Percentiles rank a stretch among this genome's conserved stretches.
phyloP scores from a whole-genome alignment of 139 green algal species.

The Micractinium sp. region DNA sequence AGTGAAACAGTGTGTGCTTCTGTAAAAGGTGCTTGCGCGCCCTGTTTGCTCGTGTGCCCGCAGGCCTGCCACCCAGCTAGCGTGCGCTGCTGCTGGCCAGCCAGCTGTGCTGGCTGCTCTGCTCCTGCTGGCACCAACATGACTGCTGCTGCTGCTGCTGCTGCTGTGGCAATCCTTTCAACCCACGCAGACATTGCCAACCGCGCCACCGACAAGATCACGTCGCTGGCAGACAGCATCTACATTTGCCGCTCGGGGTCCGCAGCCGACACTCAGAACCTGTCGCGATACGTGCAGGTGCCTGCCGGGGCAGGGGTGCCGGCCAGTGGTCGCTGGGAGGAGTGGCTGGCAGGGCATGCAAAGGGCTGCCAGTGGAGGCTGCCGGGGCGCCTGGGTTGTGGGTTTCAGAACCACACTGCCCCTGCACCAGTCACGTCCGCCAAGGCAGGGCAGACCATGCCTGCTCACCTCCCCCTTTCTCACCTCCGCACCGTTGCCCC shows the following conservation, averaged over 20 bases:
- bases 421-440: background rate
- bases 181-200: constrained; percentile 82
- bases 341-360: background rate
- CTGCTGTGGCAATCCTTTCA: background rate
- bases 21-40: background rate
- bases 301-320: background rate
- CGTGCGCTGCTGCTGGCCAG: background rate
- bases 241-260: constrained; percentile 78
- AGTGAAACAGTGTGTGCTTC: background rate
- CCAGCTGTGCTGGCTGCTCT: no score
- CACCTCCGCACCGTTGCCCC: background rate
- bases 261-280: constrained; percentile 89
- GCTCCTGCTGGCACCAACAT: background rate
- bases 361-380: background rate
- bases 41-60: background rate
- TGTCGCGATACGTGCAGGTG: constrained; percentile 79
- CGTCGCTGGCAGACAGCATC: constrained; percentile 78
- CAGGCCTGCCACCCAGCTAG: background rate
- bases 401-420: background rate
- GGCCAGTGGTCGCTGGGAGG: background rate
- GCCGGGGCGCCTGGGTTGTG: no score
- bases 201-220: constrained; percentile 96
- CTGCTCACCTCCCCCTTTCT: no score
- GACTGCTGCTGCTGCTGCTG: background rate
- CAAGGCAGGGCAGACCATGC: background rate